Evolutionary conservation across 768 basidiomycete genomes (phyloP), one percentile per base, ranked within the genome.

Genomic region (Tylopilus plumbeoviolaceoides): DNA sequence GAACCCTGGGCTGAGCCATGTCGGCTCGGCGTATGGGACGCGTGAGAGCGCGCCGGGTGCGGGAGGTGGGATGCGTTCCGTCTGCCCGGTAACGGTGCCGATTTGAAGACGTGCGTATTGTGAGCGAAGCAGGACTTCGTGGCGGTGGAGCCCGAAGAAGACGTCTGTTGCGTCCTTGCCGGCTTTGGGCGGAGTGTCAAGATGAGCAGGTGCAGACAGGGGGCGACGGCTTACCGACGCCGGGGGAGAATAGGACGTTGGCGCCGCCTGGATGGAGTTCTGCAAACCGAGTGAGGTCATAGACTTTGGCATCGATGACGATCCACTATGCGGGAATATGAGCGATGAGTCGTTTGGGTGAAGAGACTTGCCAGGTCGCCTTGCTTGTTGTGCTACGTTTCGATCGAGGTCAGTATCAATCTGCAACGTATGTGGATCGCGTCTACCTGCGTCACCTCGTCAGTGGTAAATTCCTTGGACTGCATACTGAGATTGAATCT

Each of bases 11-110:
- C 72, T 73, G 36, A 93, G 78, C 89, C 90, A 94, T 1, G 86
- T 83, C 7, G 93, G 85, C 62, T 95, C 92, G 2, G 83, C 90
- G 61, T 93, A 95, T 0, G 92, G 92, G 0, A 94, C 83, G 54
- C 75, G 72, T 8, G 88, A 91, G 36, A 86, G 64, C n/a, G 79
- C 80, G 31, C 87, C 91, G 0, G 81, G 74, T 0, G 70, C 73
- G 5, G 76, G 76, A 21, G 79, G 68, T 60, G 76, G 77, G 63
- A 91, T 77, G 35, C 69, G 57, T 48, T 82, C 78, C 45, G 78
- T 71, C 64, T 87, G 75, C 15, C 83, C 87, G 64, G 51, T 15
- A 1, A 89, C 72, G 39, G 69, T 77, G 33, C 87, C 87, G 47
- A 89, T 81, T 58, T 85, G 83, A 30, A 89, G 75, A 15, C 87